Evolutionary conservation across 768 basidiomycete genomes (phyloP).

Genomic region (Tulasnella sp.): DNA sequence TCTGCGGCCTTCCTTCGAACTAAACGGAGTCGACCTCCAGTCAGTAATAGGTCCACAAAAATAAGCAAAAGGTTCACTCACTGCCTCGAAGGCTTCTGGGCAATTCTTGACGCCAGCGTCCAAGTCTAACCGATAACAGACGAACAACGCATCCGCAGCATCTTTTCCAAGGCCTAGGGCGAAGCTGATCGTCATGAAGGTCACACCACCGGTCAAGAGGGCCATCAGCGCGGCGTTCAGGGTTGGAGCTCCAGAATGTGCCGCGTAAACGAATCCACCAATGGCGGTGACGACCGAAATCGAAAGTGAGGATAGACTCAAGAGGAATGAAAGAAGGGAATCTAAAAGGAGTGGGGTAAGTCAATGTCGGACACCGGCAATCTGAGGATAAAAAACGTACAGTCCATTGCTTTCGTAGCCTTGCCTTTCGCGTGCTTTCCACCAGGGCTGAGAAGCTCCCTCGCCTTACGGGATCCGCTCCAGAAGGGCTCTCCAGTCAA

Average conservation of each 20-base stretch:
- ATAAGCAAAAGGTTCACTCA: conserved; percentile 30
- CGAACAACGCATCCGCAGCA: conserved; percentile 55
- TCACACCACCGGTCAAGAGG: conserved; percentile 67
- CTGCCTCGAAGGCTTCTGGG: conserved; percentile 49
- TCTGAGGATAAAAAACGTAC: conserved; percentile 26
- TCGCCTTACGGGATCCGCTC: conserved; percentile 47
- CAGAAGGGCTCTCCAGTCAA: conserved; percentile 67
- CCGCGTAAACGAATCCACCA: conserved; percentile 80
- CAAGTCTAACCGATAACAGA: conserved; percentile 60
- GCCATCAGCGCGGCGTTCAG: conserved; percentile 67
- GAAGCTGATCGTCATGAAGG: conserved; percentile 73
- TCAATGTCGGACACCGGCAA: background rate
- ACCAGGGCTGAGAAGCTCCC: conserved; percentile 45
- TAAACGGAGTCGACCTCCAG: background rate
- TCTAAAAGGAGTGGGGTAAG: conserved; percentile 33
- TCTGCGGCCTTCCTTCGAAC: conserved; percentile 15
- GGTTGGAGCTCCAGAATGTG: conserved; percentile 64
- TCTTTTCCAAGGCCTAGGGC: conserved; percentile 77
- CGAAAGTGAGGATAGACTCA: conserved; percentile 57
- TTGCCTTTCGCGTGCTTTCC: conserved; percentile 25
- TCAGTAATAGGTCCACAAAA: background rate
- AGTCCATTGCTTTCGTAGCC: conserved; percentile 30
- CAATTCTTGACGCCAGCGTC: conserved; percentile 45
- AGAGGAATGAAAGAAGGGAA: conserved; percentile 60
- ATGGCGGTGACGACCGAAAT: conserved; percentile 77